Evolutionary conservation across 2,329 filamentous ascomycete species (phyloP).

Genomic region (Cercospora beticola): DNA sequence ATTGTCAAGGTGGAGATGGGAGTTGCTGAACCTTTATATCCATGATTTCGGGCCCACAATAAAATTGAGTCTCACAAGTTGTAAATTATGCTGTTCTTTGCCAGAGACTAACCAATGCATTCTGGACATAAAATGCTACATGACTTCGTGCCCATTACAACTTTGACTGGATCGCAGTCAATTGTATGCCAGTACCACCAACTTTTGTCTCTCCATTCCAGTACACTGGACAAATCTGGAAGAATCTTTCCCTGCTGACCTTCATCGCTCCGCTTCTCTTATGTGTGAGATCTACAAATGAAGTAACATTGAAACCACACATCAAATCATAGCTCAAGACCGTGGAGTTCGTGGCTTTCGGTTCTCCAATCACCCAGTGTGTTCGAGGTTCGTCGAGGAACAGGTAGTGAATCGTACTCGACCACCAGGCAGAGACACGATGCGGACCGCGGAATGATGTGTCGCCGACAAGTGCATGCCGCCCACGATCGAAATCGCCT

Average conservation of each 20-base stretch:
- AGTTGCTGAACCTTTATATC: background rate
- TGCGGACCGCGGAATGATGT: slow-evolving; percentile 55
- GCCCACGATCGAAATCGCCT: slow-evolving; percentile 58
- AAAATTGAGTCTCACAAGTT: background rate
- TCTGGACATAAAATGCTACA: background rate
- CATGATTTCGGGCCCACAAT: background rate
- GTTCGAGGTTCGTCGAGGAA: slow-evolving; percentile 61
- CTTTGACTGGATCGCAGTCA: slow-evolving; percentile 8
- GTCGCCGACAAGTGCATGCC: slow-evolving; percentile 61
- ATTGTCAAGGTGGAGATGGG: background rate
- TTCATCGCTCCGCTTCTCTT: slow-evolving; percentile 42
- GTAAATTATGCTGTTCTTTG: background rate
- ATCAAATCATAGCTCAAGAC: slow-evolving; percentile 73
- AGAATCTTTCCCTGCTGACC: slow-evolving; percentile 43
- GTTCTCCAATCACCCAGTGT: slow-evolving; percentile 62
- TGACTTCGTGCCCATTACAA: background rate
- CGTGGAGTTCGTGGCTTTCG: slow-evolving; percentile 67
- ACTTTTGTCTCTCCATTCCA: slow-evolving; percentile 46
- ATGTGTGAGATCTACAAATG: slow-evolving; percentile 43
- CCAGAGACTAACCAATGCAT: background rate
- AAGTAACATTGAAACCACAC: slow-evolving; percentile 68
- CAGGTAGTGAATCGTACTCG: slow-evolving; percentile 58
- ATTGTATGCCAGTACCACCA: slow-evolving; percentile 17
- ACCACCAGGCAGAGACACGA: slow-evolving; percentile 60
- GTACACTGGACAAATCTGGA: slow-evolving; percentile 49